Evolutionary conservation across 306 rosid genomes (phyloP).

Genomic region (apple (Malus domestica)): ASM211411v1 NC_041799.1:799501-800000

Average conservation of each 20-base stretch:
- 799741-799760: neutral
- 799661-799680: neutral
- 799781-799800: neutral
- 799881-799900: neutral
- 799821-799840: neutral
- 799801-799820: neutral
- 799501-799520: neutral
- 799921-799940: neutral
- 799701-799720: neutral
- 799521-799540: neutral
- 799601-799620: neutral
- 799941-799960: neutral
- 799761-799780: neutral
- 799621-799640: neutral
- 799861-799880: neutral
- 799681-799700: neutral
- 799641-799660: neutral
- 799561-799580: neutral
- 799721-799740: neutral
- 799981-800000: neutral
- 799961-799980: neutral
- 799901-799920: neutral
- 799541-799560: neutral
- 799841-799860: neutral
- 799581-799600: neutral